Percentiles rank a stretch among this genome's conserved stretches.
Conservation (phyloP, 2,329 filamentous ascomycete genomes). For the Hypoxylon sp. region DNA sequence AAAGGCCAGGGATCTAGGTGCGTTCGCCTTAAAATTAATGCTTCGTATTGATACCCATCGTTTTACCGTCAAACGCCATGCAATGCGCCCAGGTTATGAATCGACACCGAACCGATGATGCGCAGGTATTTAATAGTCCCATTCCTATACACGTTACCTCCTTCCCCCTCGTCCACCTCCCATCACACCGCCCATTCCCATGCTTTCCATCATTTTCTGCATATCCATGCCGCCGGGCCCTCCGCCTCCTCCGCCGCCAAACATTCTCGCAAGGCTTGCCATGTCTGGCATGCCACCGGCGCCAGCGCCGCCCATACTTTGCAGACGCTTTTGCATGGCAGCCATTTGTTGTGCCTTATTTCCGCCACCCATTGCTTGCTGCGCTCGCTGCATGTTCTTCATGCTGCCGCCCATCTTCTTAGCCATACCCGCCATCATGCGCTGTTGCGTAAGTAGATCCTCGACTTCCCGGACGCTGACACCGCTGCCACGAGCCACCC, state of each 20-base stretch:
- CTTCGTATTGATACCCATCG: constrained; percentile 28
- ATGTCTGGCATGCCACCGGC: constrained; percentile 82
- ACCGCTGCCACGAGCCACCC: constrained; percentile 89
- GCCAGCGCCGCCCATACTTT: constrained; percentile 85
- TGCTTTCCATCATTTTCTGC: constrained; percentile 82
- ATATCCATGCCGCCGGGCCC: constrained; percentile 81
- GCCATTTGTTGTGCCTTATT: constrained; percentile 95
- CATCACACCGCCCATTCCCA: constrained; percentile 72
- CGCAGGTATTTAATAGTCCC: constrained; percentile 23
- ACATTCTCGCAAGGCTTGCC: constrained; percentile 90
- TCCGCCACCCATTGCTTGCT: constrained; percentile 88
- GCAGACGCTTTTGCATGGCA: constrained; percentile 95
- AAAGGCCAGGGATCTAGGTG: neutral
- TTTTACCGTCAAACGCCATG: constrained; percentile 45
- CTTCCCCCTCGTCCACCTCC: constrained; percentile 56
- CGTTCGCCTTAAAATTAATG: constrained; percentile 14
- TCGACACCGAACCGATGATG: constrained; percentile 35
- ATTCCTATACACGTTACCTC: constrained; percentile 39
- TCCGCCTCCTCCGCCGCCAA: constrained; percentile 77
- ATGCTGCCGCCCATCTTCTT: constrained; percentile 99
- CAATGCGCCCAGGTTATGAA: constrained; percentile 44
- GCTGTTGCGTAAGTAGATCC: constrained; percentile 95
- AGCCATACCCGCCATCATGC: constrained; percentile 99
- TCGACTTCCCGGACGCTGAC: constrained; percentile 94
- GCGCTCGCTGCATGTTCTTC: constrained; percentile 96